Base-by-base conservation (phyloP, 1,284 basidiomycete genomes). In the Leccinum variabile region DNA sequence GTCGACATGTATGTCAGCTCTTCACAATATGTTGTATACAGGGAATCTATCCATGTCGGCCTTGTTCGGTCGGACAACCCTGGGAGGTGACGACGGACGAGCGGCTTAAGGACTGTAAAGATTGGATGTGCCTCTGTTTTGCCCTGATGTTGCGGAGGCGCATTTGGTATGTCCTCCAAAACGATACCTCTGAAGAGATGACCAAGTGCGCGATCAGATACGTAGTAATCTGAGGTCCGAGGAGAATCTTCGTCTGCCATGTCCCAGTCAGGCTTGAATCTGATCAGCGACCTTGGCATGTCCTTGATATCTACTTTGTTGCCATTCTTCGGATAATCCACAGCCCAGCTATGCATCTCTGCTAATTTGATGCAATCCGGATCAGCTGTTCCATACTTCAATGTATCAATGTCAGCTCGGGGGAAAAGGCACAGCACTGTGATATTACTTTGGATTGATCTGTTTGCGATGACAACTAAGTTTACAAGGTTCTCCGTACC, bases 211-310 rank as follows among this genome's bases (percentile, higher is more conserved):
- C 87, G 82, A 52, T 76, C 78, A 1, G 89, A 91, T 57, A 80
- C 77, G 70, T 92, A 93, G 73, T 88, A 91, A 68, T 91, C 88
- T 1, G 81, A 84, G 37, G 80, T 70, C 16, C 84, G 81, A 37
- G 84, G 82, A 7, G 77, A 75, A 3, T 82, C 78, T 28, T 87
- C 82, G 69, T 92, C 90, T 10, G 85, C 84, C 59, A 82, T 80
- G 63, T 89, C 83, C 91, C 91, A 92, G 69, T 92, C 90, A 0
- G 90, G 90, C 69, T 89, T 91, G 71, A 80, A 84, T 18, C 79
- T 81, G 54, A 90, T 88, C 11, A 89, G 77, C 0, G 76, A 77
- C 56, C 63, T 75, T 56, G 77, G 90, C 74, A 78, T 79, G 66
- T 79, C 70, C 44, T 79, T 75, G 16, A 86, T 78, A 59, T 88